phyloP scores from a whole-genome alignment of 805 yeast genomes.

The Crinitomyces ghanaensis region DNA sequence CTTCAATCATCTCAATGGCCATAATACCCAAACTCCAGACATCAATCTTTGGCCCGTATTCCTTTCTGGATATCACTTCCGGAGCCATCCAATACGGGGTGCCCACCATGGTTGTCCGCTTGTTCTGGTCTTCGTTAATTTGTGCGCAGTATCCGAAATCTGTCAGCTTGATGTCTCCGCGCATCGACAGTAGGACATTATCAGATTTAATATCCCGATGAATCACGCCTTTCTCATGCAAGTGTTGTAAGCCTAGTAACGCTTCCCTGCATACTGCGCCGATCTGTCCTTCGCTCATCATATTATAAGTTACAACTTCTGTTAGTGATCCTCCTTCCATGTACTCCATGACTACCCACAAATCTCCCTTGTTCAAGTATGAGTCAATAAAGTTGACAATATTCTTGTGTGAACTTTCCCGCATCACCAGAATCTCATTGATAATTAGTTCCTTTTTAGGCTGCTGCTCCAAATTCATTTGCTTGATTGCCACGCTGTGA shows the following conservation, averaged over 20 bases:
- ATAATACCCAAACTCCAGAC: conserved; percentile 77
- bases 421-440: conserved; percentile 94
- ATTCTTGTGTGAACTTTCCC: conserved; percentile 86
- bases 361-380: conserved; percentile 64
- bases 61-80: conserved; percentile 69
- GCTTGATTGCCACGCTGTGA: conserved; percentile 86
- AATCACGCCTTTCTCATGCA: conserved; percentile 85
- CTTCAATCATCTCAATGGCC: conserved; percentile 82
- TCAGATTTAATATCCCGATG: conserved; percentile 97
- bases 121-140: conserved; percentile 57
- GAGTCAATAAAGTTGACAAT: conserved; percentile 93
- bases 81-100: conserved; percentile 92
- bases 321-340: conserved; percentile 99
- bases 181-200: conserved; percentile 71
- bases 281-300: conserved; percentile 74
- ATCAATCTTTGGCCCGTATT: conserved; percentile 72
- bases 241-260: conserved; percentile 77
- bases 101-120: conserved; percentile 79
- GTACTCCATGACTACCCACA: conserved; percentile 99
- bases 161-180: conserved; percentile 83
- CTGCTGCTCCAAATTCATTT: conserved; percentile 84
- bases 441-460: conserved; percentile 92
- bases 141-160: conserved; percentile 87
- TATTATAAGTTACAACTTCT: conserved; percentile 87
- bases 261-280: conserved; percentile 87